Percentiles rank a stretch among this genome's conserved stretches.
Conservation (phyloP, 2,329 filamentous ascomycete genomes). For the Spiromastix sp. region DNA sequence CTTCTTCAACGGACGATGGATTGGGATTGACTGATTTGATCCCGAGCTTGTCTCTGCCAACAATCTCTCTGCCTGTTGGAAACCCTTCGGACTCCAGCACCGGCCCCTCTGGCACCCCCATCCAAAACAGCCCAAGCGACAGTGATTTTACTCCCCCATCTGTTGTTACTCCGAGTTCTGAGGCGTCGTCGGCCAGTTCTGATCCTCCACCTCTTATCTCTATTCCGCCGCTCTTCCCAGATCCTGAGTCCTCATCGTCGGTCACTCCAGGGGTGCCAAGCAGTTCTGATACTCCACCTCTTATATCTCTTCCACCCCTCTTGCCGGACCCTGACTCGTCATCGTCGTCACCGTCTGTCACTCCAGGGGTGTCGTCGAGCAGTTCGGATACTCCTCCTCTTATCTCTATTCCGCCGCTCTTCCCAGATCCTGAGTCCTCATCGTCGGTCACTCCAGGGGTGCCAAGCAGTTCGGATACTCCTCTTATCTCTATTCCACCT, state of each 20-base stretch:
- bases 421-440: background rate
- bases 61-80: constrained; percentile 8
- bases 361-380: constrained; percentile 3
- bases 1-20: background rate
- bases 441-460: too few relatives aligned
- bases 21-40: background rate
- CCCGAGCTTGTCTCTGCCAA: background rate
- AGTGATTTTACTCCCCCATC: too few relatives aligned
- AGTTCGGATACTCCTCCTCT: constrained; percentile 6
- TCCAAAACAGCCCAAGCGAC: background rate
- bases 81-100: too few relatives aligned
- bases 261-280: too few relatives aligned
- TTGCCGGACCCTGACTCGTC: background rate
- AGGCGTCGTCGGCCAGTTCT: constrained; percentile 2
- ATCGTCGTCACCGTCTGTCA: background rate
- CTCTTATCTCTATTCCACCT: background rate
- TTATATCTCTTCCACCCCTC: background rate
- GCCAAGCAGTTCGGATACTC: background rate
- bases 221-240: background rate
- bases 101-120: constrained; percentile 4
- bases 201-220: too few relatives aligned
- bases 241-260: background rate
- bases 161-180: too few relatives aligned
- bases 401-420: background rate
- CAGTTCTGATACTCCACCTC: background rate